Conservation (phyloP, 2,329 filamentous ascomycete genomes). For the Pseudogymnoascus sp. region DNA sequence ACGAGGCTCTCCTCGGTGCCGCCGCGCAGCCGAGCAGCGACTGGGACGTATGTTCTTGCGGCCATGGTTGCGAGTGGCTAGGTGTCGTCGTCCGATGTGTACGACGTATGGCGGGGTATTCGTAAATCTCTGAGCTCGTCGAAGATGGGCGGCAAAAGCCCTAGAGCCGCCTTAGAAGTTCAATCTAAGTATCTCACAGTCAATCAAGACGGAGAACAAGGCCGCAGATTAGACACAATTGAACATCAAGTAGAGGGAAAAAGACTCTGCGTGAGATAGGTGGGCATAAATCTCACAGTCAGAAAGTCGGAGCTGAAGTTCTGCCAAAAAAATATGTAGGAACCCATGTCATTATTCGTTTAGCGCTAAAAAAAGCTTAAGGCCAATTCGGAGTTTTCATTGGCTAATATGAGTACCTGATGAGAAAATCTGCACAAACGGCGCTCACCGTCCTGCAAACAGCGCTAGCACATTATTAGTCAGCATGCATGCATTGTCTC, state of each 20-base stretch:
- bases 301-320: slow-evolving; percentile 3
- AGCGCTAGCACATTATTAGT: background rate
- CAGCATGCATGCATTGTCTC: background rate
- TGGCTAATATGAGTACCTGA: slow-evolving; percentile 1
- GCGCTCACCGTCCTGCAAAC: slow-evolving; percentile 5
- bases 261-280: slow-evolving; percentile 7
- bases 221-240: slow-evolving; percentile 5
- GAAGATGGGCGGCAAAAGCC: slow-evolving; percentile 4
- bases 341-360: slow-evolving; percentile 5
- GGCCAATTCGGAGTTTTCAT: background rate
- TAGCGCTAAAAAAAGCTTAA: slow-evolving; percentile 10
- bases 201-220: slow-evolving; percentile 9
- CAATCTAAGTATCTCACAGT: slow-evolving; percentile 6
- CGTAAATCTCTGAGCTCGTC: slow-evolving; percentile 3
- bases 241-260: slow-evolving; percentile 7
- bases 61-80: slow-evolving; percentile 12
- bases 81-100: background rate
- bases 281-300: slow-evolving; percentile 3
- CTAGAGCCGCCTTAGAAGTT: slow-evolving; percentile 11
- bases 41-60: slow-evolving; percentile 18
- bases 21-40: slow-evolving; percentile 21
- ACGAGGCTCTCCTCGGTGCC: slow-evolving; percentile 54
- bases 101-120: slow-evolving; percentile 9
- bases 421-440: slow-evolving; percentile 8
- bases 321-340: slow-evolving; percentile 3